Evolutionary conservation across 2,329 filamentous ascomycete genomes (phyloP), one percentile per base, ranked within the genome.

Genomic region (Pezicula rhizophila): DNA sequence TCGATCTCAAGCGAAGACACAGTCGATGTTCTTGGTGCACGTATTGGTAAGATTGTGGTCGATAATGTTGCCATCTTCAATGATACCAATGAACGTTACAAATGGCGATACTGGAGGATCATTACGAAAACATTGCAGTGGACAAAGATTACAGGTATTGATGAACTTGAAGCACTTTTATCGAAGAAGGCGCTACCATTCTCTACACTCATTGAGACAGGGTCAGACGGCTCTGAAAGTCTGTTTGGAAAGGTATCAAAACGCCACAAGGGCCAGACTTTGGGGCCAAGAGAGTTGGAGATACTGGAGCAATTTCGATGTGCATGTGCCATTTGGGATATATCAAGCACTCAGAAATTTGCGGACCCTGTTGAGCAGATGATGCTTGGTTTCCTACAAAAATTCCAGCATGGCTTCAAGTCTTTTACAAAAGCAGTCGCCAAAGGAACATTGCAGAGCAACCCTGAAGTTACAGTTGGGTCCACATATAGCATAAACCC

Each of bases 1-100:
- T 66, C 68, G n/a, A 57, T 71, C 10, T 59, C 52, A 8, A 56
- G 63, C 39, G 65, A 69, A 42, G 62, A 63, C 5, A 60, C 61
- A 35, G 63, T 66, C 11, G 57, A 63, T 45, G 52, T 48, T 8
- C 52, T 66, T 37, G 60, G 63, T 8, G 53, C 64, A n/a, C 62
- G 60, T 31, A 57, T 67, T n/a, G 64, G 64, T 35, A 57, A 63
- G 20, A 57, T 65, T n/a, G 57, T 65, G 20, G 64, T 64, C 34
- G 47, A 62, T 11, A 46, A 49, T 47, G 56, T n/a, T 37, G 42
- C 20, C 41, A 20, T 15, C 14, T 49, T 56, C 5, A 47, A 56
- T 2, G 52, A 60, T 5, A 41, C 65, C 14, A 49, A 59, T 17
- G 50, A 46, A 7, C 52, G 57, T 47, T 61, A 64, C 38, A 55